Conservation (phyloP, 1,284 basidiomycete genomes). For the Cutaneotrichosporon dermatis region DNA sequence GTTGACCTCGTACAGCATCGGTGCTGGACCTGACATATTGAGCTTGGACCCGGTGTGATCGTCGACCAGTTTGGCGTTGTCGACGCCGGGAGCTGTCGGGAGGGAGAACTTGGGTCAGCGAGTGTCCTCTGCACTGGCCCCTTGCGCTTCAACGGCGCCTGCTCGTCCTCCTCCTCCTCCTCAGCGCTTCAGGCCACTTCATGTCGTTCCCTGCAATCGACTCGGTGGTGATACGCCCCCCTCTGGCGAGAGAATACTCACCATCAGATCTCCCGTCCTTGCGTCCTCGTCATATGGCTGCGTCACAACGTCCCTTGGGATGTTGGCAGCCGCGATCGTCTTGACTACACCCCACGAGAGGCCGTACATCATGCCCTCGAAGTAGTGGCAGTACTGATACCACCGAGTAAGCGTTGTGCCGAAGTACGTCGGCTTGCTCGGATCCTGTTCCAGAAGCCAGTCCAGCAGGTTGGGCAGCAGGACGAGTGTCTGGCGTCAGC, state of each 20-base stretch:
- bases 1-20: constrained; percentile 15
- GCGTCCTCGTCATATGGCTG: constrained; percentile 24
- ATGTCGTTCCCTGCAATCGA: too few relatives aligned
- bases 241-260: constrained; percentile 5
- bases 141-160: too few relatives aligned
- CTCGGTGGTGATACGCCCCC: too few relatives aligned
- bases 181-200: too few relatives aligned
- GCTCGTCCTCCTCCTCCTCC: too few relatives aligned
- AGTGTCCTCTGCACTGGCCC: background rate
- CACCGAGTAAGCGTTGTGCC: constrained; percentile 23
- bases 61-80: constrained; percentile 13
- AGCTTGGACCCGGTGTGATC: background rate
- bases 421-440: constrained; percentile 20
- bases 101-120: background rate
- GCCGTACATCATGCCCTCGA: constrained; percentile 28
- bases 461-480: constrained; percentile 26
- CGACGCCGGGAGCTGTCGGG: background rate
- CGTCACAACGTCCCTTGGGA: constrained; percentile 18
- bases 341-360: constrained; percentile 24
- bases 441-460: constrained; percentile 17
- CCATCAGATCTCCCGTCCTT: constrained; percentile 30
- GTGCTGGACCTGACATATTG: constrained; percentile 10
- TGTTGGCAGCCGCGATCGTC: constrained; percentile 18
- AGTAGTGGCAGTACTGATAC: constrained; percentile 19
- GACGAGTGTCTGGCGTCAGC: constrained; percentile 18